A percentile compares a stretch with the other conserved stretches of the same genome.
These are phyloP conservation scores for Artomyces pyxidatus DNA, from an alignment of 768 basidiomycete genomes.

Conservation along the genomic window DNA sequence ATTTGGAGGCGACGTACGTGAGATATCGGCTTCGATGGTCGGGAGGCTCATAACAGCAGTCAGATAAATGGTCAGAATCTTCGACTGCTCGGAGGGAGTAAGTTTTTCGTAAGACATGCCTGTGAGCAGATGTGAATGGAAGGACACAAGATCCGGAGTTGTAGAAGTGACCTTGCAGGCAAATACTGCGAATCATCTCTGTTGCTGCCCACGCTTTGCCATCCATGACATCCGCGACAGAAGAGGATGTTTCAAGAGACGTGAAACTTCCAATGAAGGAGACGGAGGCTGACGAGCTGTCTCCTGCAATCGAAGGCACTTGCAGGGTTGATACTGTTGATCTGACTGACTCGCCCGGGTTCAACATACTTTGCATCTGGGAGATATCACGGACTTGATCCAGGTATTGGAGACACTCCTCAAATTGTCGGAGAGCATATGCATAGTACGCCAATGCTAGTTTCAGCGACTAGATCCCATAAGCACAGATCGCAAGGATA, in stretches of 20 bases:
- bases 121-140: slow-evolving; percentile 21
- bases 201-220: slow-evolving; percentile 65
- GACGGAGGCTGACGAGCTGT: slow-evolving; percentile 26
- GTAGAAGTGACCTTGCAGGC: slow-evolving; percentile 57
- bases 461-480: slow-evolving; percentile 45
- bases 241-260: slow-evolving; percentile 32
- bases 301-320: slow-evolving; percentile 26
- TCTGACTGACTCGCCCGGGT: slow-evolving; percentile 33
- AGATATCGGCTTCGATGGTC: slow-evolving; percentile 38
- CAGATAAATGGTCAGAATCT: slow-evolving; percentile 52
- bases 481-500: slow-evolving; percentile 7
- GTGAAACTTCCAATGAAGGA: slow-evolving; percentile 45
- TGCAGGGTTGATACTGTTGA: slow-evolving; percentile 32
- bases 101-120: slow-evolving; percentile 74
- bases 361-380: slow-evolving; percentile 47
- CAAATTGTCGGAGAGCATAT: slow-evolving; percentile 63
- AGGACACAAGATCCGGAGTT: not conserved
- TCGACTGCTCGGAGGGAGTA: slow-evolving; percentile 35
- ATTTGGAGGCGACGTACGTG: slow-evolving; percentile 21
- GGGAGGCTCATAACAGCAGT: slow-evolving; percentile 47
- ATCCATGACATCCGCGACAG: slow-evolving; percentile 51
- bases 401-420: slow-evolving; percentile 55
- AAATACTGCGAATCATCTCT: slow-evolving; percentile 69
- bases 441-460: slow-evolving; percentile 73
- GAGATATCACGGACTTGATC: slow-evolving; percentile 44